Evolutionary conservation across 2,329 filamentous ascomycete genomes (phyloP).

Genomic region (Cyclaneusma minus): DNA sequence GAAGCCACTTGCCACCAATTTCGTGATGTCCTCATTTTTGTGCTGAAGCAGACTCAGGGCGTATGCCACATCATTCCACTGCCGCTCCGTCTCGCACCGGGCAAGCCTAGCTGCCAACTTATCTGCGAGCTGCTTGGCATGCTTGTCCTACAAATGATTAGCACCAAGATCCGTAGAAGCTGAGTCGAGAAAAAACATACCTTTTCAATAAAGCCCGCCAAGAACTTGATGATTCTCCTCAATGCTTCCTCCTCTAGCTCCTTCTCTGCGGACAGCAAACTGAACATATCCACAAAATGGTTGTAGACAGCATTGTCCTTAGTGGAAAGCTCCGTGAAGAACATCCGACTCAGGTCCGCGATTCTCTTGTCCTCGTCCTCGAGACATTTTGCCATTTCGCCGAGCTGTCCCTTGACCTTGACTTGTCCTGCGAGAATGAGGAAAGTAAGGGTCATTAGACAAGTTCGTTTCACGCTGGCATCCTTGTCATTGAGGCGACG

Average conservation of each 20-base stretch:
- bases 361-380: conserved; percentile 94
- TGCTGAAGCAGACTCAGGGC: conserved; percentile 80
- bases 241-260: conserved; percentile 74
- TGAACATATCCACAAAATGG: conserved; percentile 99
- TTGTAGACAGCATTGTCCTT: conserved; percentile 99
- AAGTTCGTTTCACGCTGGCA: conserved; percentile 85
- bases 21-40: conserved; percentile 80
- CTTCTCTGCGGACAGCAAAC: conserved; percentile 68
- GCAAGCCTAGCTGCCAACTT: conserved; percentile 79
- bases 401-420: conserved; percentile 96
- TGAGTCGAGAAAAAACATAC: conserved; percentile 29
- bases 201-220: conserved; percentile 96
- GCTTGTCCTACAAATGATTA: conserved; percentile 59
- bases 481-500: conserved; percentile 80
- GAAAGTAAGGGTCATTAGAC: conserved; percentile 96
- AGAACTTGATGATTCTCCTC: conserved; percentile 74
- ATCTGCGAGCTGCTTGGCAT: conserved; percentile 82
- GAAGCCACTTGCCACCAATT: conserved; percentile 61
- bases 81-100: conserved; percentile 79
- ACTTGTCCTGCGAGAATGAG: conserved; percentile 93
- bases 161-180: conserved; percentile 1
- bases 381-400: conserved; percentile 97
- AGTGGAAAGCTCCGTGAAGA: conserved; percentile 92
- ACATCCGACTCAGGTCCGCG: conserved; percentile 88
- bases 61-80: conserved; percentile 97